phyloP scores from a whole-genome alignment of 495 filamentous ascomycete genomes.

The Choiromyces venosus region DNA sequence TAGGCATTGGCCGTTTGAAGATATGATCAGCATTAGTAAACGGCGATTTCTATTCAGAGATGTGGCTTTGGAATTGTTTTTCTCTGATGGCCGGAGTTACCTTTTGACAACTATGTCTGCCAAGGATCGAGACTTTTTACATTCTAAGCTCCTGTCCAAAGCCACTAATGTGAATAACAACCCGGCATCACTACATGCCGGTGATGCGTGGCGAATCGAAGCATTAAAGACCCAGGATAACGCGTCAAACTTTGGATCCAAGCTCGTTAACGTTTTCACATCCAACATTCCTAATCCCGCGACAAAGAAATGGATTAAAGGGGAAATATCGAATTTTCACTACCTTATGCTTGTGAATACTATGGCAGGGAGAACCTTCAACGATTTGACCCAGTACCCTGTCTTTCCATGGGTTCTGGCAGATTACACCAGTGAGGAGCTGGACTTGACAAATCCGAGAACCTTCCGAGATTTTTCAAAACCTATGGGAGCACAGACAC shows the following conservation, averaged over 20 bases:
- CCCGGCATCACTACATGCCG: constrained; percentile 48
- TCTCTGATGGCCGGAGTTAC: constrained; percentile 92
- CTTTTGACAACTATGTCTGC: constrained; percentile 75
- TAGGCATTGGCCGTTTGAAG: constrained; percentile 87
- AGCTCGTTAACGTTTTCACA: constrained; percentile 93
- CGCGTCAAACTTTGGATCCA: constrained; percentile 70
- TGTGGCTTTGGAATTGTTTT: constrained; percentile 92
- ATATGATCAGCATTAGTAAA: constrained; percentile 95
- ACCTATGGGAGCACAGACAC: constrained; percentile 91
- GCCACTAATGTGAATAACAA: constrained; percentile 68
- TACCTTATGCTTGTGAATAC: constrained; percentile 98
- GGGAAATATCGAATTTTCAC: constrained; percentile 96
- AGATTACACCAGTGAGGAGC: constrained; percentile 92
- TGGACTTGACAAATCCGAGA: constrained; percentile 75
- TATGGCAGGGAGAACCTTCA: constrained; percentile 93
- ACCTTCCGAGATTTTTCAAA: constrained; percentile 88
- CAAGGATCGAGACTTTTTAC: constrained; percentile 68
- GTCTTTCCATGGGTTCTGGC: constrained; percentile 97
- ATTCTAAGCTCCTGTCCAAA: constrained; percentile 63
- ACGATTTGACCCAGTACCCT: constrained; percentile 95
- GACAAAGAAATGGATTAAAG: constrained; percentile 84
- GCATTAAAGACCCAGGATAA: constrained; percentile 73
- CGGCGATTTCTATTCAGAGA: constrained; percentile 91
- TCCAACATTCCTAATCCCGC: constrained; percentile 65
- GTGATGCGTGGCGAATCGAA: constrained; percentile 82